A percentile compares a stretch with the other conserved stretches of the same genome.
phyloP scores from a whole-genome alignment of 306 rosid genomes.

The Lathyrus aphaca region DNA sequence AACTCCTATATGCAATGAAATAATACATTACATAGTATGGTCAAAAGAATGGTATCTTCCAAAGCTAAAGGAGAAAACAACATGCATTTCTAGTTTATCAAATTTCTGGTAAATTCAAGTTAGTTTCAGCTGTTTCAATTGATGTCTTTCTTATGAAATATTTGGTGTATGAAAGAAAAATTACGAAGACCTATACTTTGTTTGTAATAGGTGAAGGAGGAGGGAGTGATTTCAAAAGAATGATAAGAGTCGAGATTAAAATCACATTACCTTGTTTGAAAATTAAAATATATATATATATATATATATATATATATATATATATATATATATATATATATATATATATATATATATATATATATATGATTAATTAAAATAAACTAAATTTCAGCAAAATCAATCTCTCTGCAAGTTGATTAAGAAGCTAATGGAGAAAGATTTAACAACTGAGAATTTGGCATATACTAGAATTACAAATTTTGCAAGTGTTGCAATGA shows the following conservation, averaged over 20 bases:
- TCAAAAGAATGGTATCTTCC: background rate
- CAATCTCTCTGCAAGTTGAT: background rate
- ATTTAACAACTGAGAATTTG: background rate
- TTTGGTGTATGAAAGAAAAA: background rate
- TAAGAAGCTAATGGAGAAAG: background rate
- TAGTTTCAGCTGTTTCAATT: conserved; percentile 13
- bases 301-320: too few relatives aligned
- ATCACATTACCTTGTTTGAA: conserved; percentile 4
- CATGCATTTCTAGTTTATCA: background rate
- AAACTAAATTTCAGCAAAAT: background rate
- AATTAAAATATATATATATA: too few relatives aligned
- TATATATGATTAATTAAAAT: background rate
- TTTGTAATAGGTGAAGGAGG: conserved; percentile 1
- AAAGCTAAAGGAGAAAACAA: conserved; percentile 5
- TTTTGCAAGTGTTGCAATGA: background rate
- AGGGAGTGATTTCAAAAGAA: conserved; percentile 9
- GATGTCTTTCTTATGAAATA: conserved; percentile 3
- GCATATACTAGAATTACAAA: background rate
- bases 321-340: too few relatives aligned
- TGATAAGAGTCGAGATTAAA: background rate
- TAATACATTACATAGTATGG: conserved; percentile 7
- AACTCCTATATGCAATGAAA: conserved; percentile 7
- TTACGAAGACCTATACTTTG: background rate
- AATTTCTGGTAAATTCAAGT: conserved; percentile 9
- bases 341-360: too few relatives aligned